Evolutionary conservation across 73 alveolate species (phyloP), one percentile per base, ranked within the genome.

Genomic region (Stentor roeselii): DNA sequence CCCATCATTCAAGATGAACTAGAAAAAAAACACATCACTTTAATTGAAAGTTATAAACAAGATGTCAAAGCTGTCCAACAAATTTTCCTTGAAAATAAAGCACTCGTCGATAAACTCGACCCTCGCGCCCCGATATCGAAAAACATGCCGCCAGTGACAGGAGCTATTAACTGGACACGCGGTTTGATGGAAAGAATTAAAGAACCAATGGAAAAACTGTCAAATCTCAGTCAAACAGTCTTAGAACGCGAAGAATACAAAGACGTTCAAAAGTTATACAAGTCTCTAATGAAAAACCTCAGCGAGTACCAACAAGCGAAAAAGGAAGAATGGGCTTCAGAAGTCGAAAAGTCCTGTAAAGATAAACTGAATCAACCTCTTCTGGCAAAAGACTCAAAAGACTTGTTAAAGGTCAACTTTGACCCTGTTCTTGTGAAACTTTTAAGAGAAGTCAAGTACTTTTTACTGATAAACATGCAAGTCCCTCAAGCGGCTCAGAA

Each of bases 141-240:
- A 91, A 98, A 98, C 89, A 89, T 97, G 98, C 99, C 99, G 36
- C 99, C 99, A 3, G 97, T 98, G 14, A 99, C 99, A 15, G 99
- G 99, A 35, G 99, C 99, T 85, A 90, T 98, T 78, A 93, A 93
- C 92, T 98, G 99, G 99, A 96, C 99, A 31, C 95, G 97, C 34
- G 98, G 99, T 75, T 95, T 98, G 82, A 86, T 92, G 78, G 99
- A 97, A 82, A 91, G 99, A 88, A 97, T 98, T 90, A 90, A 96
- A 75, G 99, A 98, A 86, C 99, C 99, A 6, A 90, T 97, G 93
- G 99, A 97, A 86, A 95, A 96, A 89, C 97, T 98, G 82, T 92
- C 97, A 59, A 61, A 88, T 74, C 94, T 96, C 35, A 95, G 98
- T 37, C 93, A 93, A 77, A 93, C 99, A 61, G 95, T 96, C 78